phyloP scores from a whole-genome alignment of 2,329 filamentous ascomycete genomes.

The Sarocladiaceae sp. region DNA sequence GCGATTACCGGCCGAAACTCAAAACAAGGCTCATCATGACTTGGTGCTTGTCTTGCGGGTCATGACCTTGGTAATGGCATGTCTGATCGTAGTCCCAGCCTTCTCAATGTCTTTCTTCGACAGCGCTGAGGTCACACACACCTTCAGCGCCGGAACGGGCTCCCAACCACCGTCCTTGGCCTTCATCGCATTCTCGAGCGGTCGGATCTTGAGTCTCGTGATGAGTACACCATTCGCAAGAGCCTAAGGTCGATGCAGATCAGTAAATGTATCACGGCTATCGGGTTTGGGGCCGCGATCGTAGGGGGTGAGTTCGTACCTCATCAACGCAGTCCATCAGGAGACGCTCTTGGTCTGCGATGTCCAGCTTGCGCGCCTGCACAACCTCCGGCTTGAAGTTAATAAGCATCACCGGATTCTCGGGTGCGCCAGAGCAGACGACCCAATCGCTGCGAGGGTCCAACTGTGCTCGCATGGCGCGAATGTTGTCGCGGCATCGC shows the following conservation, averaged over 20 bases:
- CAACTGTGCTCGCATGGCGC: conserved; percentile 77
- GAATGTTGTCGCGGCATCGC: conserved; percentile 81
- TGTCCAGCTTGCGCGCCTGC: conserved; percentile 59
- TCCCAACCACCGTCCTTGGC: conserved; percentile 65
- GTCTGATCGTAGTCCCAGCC: conserved; percentile 79
- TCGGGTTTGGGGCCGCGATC: not conserved
- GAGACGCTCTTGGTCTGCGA: conserved; percentile 77
- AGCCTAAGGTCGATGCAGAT: conserved; percentile 47
- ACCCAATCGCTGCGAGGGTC: conserved; percentile 95
- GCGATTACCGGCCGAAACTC: not conserved
- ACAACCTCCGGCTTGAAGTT: conserved; percentile 81
- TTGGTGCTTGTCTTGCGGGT: conserved; percentile 52
- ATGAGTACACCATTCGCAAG: conserved; percentile 87
- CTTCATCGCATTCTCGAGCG: conserved; percentile 58
- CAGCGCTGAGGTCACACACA: conserved; percentile 83
- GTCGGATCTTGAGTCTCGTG: conserved; percentile 77
- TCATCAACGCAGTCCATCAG: conserved; percentile 94
- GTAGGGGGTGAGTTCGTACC: conserved; percentile 52
- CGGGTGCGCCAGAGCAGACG: conserved; percentile 69
- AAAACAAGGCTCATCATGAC: conserved; percentile 11
- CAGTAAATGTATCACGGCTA: conserved; percentile 13
- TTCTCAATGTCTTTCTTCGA: conserved; percentile 96
- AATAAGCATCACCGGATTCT: conserved; percentile 85
- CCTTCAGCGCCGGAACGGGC: conserved; percentile 78
- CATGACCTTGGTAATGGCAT: conserved; percentile 93